Evolutionary conservation across 1,139 yeast genomes (phyloP), one percentile per base, ranked within the genome.

Genomic region (Taphrina betulina): DNA sequence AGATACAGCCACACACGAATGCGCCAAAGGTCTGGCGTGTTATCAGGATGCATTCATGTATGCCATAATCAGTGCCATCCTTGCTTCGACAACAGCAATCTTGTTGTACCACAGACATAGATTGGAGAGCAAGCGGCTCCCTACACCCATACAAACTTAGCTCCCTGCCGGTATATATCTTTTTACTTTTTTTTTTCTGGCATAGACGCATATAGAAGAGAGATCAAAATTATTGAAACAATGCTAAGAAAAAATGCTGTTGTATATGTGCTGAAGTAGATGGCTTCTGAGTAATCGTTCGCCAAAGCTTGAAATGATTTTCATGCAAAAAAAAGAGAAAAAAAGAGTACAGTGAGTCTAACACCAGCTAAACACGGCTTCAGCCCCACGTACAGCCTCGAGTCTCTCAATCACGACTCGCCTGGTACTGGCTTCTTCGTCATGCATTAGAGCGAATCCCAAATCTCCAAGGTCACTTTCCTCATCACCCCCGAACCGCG

Each of bases 281-380:
- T n/a, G n/a, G n/a, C n/a, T n/a, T n/a, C n/a, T n/a, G n/a, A n/a
- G n/a, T n/a, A n/a, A n/a, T n/a, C n/a, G n/a, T n/a, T n/a, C n/a
- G n/a, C n/a, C n/a, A n/a, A n/a, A n/a, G n/a, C n/a, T n/a, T n/a
- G n/a, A n/a, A n/a, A n/a, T n/a, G n/a, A n/a, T n/a, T n/a, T n/a
- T n/a, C n/a, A n/a, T n/a, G n/a, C n/a, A n/a, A n/a, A n/a, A n/a
- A 26, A 26, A 26, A 7, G 31, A 7, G 31, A 7, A 12, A 26
- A 26, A 12, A 26, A 26, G 31, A 29, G 17, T 29, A 20, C 26
- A 16, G 10, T 17, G n/a, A 14, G 7, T 8, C 66, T 60, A 83
- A 64, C 88, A 83, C 82, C 89, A 83, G 0, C 88, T 81, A 62
- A 83, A 83, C 1, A 83, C 80, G 0, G 83, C 81, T 24, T 40